Conservation (phyloP, 2,329 filamentous ascomycete genomes). For the Chaetomium globosum region DNA sequence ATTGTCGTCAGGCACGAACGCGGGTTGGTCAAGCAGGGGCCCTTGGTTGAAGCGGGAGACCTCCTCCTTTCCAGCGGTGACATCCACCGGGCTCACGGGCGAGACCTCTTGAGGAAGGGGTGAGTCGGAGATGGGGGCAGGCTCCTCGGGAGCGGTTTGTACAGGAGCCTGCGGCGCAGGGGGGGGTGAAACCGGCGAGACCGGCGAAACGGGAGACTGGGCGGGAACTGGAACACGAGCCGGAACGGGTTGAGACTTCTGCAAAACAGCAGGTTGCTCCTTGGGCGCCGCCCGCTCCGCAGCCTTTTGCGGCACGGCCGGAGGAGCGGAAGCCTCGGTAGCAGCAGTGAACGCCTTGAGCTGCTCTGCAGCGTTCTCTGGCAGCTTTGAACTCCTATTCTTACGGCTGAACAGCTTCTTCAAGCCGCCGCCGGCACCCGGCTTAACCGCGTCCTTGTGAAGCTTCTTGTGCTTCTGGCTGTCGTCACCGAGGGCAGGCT, state of each 20-base stretch:
- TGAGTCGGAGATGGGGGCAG: slow-evolving; percentile 49
- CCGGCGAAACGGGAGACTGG: slow-evolving; percentile 34
- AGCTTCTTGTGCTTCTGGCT: slow-evolving; percentile 57
- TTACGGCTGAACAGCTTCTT: slow-evolving; percentile 68
- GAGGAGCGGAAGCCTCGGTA: slow-evolving; percentile 38
- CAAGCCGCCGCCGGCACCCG: slow-evolving; percentile 51
- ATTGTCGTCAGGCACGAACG: slow-evolving; percentile 67
- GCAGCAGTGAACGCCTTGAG: slow-evolving; percentile 56
- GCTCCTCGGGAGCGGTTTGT: slow-evolving; percentile 26
- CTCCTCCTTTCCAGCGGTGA: slow-evolving; percentile 60
- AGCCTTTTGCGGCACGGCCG: slow-evolving; percentile 34
- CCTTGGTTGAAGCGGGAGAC: slow-evolving; percentile 81
- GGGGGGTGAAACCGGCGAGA: slow-evolving; percentile 32
- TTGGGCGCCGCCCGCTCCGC: slow-evolving; percentile 34
- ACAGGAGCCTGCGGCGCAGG: slow-evolving; percentile 1
- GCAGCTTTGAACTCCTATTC: slow-evolving; percentile 60
- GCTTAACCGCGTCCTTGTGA: slow-evolving; percentile 53
- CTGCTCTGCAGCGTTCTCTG: slow-evolving; percentile 56
- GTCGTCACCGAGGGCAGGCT: slow-evolving; percentile 49
- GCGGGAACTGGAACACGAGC: slow-evolving; percentile 25
- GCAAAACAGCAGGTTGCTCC: slow-evolving; percentile 32
- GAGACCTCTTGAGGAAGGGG: slow-evolving; percentile 56
- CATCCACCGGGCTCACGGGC: slow-evolving; percentile 62
- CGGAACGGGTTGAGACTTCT: slow-evolving; percentile 32
- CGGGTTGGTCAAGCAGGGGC: slow-evolving; percentile 81